Conservation (phyloP, 163 green algal species). For the Coccomyxa subellipsoidea region DNA sequence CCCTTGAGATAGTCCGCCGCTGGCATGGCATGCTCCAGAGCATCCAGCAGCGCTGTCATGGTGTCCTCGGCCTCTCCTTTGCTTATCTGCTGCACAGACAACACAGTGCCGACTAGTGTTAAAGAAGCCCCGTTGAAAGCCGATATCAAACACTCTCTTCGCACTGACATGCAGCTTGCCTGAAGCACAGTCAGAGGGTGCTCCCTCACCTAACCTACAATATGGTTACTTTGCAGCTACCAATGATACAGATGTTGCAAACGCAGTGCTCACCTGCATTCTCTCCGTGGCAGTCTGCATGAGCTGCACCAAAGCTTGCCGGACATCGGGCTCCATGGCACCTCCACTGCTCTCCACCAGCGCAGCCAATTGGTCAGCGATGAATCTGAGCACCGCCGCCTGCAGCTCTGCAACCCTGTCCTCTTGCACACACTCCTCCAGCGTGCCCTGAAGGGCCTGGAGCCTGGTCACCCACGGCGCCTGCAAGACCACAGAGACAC, state of each 20-base stretch:
- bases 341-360: neutral
- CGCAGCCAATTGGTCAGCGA: neutral
- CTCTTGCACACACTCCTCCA: neutral
- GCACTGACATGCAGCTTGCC: too few relatives aligned
- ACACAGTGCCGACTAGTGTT: too few relatives aligned
- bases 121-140: too few relatives aligned
- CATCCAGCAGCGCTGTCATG: slow-evolving; percentile 38
- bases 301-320: neutral
- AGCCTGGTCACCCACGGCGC: neutral
- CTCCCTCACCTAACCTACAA: too few relatives aligned
- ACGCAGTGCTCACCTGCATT: neutral
- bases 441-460: neutral
- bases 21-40: slow-evolving; percentile 49
- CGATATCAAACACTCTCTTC: too few relatives aligned
- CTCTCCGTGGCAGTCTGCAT: neutral
- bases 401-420: neutral
- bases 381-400: neutral
- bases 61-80: slow-evolving; percentile 14
- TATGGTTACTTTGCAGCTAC: too few relatives aligned
- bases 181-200: too few relatives aligned
- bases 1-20: slow-evolving; percentile 33
- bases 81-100: neutral
- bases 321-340: neutral
- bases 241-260: too few relatives aligned
- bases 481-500: neutral